phyloP scores from a whole-genome alignment of 331 rosid species.

The Malus hybrid region DNA sequence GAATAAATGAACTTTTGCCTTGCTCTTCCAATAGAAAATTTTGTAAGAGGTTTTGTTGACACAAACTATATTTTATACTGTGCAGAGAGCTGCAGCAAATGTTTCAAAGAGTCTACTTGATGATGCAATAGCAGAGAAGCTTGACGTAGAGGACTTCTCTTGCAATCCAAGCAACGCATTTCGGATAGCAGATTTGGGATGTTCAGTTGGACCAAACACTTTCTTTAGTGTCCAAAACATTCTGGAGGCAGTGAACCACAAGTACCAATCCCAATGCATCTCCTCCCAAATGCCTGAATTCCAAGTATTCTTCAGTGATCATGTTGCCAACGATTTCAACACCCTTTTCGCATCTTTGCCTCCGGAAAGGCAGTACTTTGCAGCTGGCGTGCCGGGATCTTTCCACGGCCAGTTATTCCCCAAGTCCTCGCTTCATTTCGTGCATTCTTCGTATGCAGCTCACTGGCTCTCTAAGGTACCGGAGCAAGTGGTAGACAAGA shows the following conservation, averaged over 20 bases:
- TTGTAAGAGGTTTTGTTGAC: not conserved
- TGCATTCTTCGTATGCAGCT: slow-evolving; percentile 8
- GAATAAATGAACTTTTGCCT: not conserved
- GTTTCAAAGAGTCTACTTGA: not conserved
- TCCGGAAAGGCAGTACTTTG: not conserved
- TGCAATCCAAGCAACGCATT: not conserved
- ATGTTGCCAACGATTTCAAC: slow-evolving; percentile 13
- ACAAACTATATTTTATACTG: not conserved
- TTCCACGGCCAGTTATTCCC: slow-evolving; percentile 17
- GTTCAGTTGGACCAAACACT: slow-evolving; percentile 14
- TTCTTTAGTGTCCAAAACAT: not conserved
- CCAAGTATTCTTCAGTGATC: slow-evolving; percentile 23
- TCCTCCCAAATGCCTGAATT: slow-evolving; percentile 6
- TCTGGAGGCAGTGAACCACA: not conserved
- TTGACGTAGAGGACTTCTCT: not conserved
- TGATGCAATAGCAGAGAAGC: slow-evolving; percentile 9
- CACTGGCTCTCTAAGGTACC: slow-evolving; percentile 16
- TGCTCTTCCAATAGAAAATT: not conserved
- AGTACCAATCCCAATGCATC: not conserved
- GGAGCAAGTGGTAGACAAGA: not conserved
- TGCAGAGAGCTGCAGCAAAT: slow-evolving; percentile 1
- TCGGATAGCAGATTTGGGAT: slow-evolving; percentile 10
- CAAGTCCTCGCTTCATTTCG: slow-evolving; percentile 8
- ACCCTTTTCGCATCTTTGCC: slow-evolving; percentile 10
- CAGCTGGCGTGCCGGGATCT: slow-evolving; percentile 9